These are phyloP conservation scores for Candida krabiensis DNA, from an alignment of 805 yeast species.

Conservation along the genomic window DNA sequence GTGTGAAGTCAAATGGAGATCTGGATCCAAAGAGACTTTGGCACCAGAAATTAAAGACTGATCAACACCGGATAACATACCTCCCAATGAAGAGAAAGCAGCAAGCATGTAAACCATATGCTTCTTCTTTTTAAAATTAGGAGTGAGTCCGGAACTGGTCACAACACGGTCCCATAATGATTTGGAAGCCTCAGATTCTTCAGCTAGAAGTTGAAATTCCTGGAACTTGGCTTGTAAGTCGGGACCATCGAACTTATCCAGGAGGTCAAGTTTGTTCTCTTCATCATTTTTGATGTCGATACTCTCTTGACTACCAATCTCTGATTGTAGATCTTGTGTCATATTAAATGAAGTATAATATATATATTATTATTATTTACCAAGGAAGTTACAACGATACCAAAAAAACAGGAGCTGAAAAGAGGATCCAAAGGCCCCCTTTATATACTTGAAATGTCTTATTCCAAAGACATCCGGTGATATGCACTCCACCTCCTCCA, in stretches of 20 bases:
- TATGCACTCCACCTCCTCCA: too few relatives aligned
- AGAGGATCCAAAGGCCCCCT: too few relatives aligned
- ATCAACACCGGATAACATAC: slow-evolving; percentile 65
- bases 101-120: slow-evolving; percentile 52
- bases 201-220: slow-evolving; percentile 35
- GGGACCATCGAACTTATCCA: slow-evolving; percentile 29
- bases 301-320: slow-evolving; percentile 17
- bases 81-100: slow-evolving; percentile 60
- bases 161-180: slow-evolving; percentile 39
- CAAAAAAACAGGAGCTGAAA: too few relatives aligned
- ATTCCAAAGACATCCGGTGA: too few relatives aligned
- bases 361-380: too few relatives aligned
- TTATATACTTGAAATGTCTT: too few relatives aligned
- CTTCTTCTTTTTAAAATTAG: slow-evolving; percentile 44
- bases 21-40: slow-evolving; percentile 46
- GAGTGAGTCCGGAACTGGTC: slow-evolving; percentile 34
- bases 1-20: slow-evolving; percentile 39
- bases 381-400: too few relatives aligned
- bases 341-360: background rate
- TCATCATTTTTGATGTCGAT: slow-evolving; percentile 25
- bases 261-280: slow-evolving; percentile 28
- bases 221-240: slow-evolving; percentile 38
- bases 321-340: background rate
- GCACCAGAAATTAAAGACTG: slow-evolving; percentile 71
- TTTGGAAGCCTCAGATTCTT: slow-evolving; percentile 30